Conservation (phyloP, 1,139 yeast genomes). For the Wickerhamiella infanticola region DNA sequence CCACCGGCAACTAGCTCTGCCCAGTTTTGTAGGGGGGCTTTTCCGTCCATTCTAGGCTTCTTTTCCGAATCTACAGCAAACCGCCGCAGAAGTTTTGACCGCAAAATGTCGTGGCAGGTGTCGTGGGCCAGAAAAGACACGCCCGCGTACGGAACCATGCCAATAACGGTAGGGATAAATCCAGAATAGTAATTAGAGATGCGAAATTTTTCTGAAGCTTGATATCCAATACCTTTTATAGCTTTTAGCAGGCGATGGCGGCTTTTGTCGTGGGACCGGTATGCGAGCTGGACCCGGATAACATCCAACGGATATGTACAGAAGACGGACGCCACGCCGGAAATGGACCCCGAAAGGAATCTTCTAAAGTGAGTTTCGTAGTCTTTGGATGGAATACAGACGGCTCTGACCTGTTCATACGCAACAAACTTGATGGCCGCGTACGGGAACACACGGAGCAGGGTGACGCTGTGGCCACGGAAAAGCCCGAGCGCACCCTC, state of each 20-base stretch:
- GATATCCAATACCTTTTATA: constrained; percentile 17
- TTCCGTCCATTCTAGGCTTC: constrained; percentile 6
- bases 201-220: constrained; percentile 3
- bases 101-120: constrained; percentile 66
- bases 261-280: constrained; percentile 41
- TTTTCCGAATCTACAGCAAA: constrained; percentile 34
- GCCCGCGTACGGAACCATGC: constrained; percentile 97
- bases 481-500: constrained; percentile 78
- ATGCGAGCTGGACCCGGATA: constrained; percentile 81
- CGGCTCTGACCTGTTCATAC: constrained; percentile 75
- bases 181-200: constrained; percentile 76
- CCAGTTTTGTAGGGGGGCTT: constrained; percentile 55
- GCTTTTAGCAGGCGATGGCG: constrained; percentile 44
- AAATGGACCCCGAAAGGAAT: constrained; percentile 74
- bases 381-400: constrained; percentile 56
- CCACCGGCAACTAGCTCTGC: constrained; percentile 95
- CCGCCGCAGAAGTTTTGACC: constrained; percentile 38
- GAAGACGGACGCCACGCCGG: constrained; percentile 72
- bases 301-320: constrained; percentile 87
- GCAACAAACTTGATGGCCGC: constrained; percentile 97
- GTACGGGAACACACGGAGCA: constrained; percentile 83
- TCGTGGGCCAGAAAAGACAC: constrained; percentile 94
- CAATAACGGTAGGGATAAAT: constrained; percentile 81
- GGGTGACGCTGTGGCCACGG: constrained; percentile 92
- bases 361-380: constrained; percentile 74